Conservation (phyloP, 805 yeast species). For the Wickerhamomyces silvicola region DNA sequence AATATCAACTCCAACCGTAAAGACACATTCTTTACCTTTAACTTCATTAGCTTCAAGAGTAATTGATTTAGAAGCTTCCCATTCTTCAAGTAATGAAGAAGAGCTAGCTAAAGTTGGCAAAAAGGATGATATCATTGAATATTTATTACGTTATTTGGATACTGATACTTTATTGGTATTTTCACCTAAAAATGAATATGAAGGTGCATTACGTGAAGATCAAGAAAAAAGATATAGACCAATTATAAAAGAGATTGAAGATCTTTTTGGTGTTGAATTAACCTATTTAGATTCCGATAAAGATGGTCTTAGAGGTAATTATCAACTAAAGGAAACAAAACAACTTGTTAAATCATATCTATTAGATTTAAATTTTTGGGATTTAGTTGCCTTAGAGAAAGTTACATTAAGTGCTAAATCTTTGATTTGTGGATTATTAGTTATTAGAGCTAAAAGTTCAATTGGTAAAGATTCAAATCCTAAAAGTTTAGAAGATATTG, state of each 20-base stretch:
- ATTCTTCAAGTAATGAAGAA: slow-evolving; percentile 36
- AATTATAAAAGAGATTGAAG: slow-evolving; percentile 60
- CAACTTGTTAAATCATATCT: slow-evolving; percentile 62
- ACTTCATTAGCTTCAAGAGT: slow-evolving; percentile 86
- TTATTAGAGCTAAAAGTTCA: slow-evolving; percentile 38
- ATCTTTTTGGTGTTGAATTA: slow-evolving; percentile 41
- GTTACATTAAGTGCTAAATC: slow-evolving; percentile 85
- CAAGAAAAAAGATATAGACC: slow-evolving; percentile 79
- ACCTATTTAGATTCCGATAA: slow-evolving; percentile 71
- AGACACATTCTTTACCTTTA: slow-evolving; percentile 75
- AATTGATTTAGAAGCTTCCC: slow-evolving; percentile 56
- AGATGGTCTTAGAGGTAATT: slow-evolving; percentile 76
- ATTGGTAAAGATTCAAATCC: slow-evolving; percentile 45
- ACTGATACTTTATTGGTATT: slow-evolving; percentile 90
- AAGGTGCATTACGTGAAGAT: slow-evolving; percentile 71
- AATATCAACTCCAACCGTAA: slow-evolving; percentile 58
- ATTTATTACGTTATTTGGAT: slow-evolving; percentile 76
- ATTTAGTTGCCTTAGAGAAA: slow-evolving; percentile 82
- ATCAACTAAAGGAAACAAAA: slow-evolving; percentile 55
- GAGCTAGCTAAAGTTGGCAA: slow-evolving; percentile 55
- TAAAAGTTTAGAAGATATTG: slow-evolving; percentile 58
- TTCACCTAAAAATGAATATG: slow-evolving; percentile 74
- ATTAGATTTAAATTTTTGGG: slow-evolving; percentile 57
- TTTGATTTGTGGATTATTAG: slow-evolving; percentile 70
- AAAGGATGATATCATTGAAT: slow-evolving; percentile 47